phyloP scores from a whole-genome alignment of 176 grass and related monocot species.

The Triticum urartu region DNA sequence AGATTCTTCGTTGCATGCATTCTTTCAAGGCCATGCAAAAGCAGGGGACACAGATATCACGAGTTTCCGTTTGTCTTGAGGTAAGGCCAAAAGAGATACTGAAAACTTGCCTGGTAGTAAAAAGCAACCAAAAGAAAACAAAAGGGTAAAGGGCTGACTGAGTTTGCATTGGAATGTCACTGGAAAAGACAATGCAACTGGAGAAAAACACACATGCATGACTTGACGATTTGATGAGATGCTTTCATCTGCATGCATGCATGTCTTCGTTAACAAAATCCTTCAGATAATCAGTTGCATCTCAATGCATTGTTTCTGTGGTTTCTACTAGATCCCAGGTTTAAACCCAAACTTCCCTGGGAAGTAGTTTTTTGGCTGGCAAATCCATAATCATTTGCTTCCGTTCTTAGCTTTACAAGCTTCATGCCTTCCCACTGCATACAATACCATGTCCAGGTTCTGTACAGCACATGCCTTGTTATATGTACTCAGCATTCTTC shows the following conservation, averaged over 20 bases:
- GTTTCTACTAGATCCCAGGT: background rate
- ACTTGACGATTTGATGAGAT: background rate
- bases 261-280: background rate
- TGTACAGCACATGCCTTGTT: background rate
- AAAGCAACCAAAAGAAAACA: slow-evolving; percentile 48
- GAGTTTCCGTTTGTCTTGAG: slow-evolving; percentile 50
- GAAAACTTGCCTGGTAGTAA: slow-evolving; percentile 28
- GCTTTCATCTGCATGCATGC: background rate
- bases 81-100: slow-evolving; percentile 50
- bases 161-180: slow-evolving; percentile 28
- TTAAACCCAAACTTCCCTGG: background rate
- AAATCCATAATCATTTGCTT: background rate
- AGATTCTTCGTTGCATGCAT: slow-evolving; percentile 53
- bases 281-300: background rate
- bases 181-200: slow-evolving; percentile 29
- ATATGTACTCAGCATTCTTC: background rate
- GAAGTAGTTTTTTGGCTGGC: background rate
- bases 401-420: background rate
- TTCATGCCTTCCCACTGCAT: background rate
- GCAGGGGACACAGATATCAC: slow-evolving; percentile 51
- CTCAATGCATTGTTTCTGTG: background rate
- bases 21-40: slow-evolving; percentile 62
- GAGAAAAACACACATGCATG: slow-evolving; percentile 17
- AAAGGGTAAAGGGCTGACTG: slow-evolving; percentile 12
- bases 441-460: background rate